Evolutionary conservation across 2,329 filamentous ascomycete genomes (phyloP), one percentile per base, ranked within the genome.

Genomic region (Pseudocercospora macadamiae): DNA sequence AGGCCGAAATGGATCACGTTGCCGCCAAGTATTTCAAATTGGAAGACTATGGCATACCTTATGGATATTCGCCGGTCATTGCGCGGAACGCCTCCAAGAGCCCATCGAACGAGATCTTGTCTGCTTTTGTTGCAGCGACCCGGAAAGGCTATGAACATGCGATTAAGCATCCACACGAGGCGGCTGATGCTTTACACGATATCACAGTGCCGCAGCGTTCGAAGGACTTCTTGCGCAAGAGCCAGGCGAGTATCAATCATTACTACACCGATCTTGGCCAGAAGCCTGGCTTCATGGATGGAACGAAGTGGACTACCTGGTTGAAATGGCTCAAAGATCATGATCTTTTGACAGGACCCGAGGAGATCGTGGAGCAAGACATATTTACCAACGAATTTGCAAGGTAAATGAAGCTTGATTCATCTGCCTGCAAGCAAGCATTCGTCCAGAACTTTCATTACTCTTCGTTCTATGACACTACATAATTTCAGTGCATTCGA

Each of bases 31-130:
- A 59, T 21, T 71, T 70, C 57, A 59, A 51, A 26, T 42, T 67
- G 25, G 64, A 64, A 34, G 68, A 71, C 37, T 68, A 62, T 47
- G 68, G 61, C 12, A 64, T 72, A 9, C 68, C 69, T 5, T 73
- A 73, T 54, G 71, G 71, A 9, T 73, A 71, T 47, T 70, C 68
- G 32, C 70, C 69, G 9, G 68, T 73, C 25, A 70, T 73, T 51
- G 68, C 68, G 4, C 53, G 65, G 10, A 68, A 71, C n/a, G 63
- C 57, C 18, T 57, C 39, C 1, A 63, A 59, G 23, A 60, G 57
- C 6, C 55, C 53, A 3, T 32, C 64, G 4, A 56, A 62, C 25
- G 65, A 67, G 2, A 61, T 59, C 4, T 54, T 71, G n/a, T 56
- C 48, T 55, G 64, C 52, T 7, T 73, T 73, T 54, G 59, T 71